Conservation (phyloP, 768 basidiomycete genomes). For the Candolleomyces efflorescens region DNA sequence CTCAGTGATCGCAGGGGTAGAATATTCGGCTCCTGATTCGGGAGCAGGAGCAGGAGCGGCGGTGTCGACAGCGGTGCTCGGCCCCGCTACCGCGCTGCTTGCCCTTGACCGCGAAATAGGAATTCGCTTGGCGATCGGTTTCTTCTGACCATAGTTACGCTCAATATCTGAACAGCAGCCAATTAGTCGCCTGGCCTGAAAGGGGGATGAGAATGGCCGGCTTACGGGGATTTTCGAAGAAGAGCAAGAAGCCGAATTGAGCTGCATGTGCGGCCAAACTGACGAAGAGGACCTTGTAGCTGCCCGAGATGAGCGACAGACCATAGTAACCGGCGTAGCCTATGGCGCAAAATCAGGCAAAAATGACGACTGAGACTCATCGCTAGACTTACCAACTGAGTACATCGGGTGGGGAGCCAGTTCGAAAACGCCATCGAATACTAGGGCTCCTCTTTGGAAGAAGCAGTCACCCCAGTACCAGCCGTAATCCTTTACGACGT, state of each 20-base stretch:
- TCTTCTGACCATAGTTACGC: slow-evolving; percentile 88
- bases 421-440: slow-evolving; percentile 98
- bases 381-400: slow-evolving; percentile 56
- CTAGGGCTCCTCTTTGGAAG: slow-evolving; percentile 87
- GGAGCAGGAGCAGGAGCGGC: slow-evolving; percentile 20
- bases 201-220: slow-evolving; percentile 10
- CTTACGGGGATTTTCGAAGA: slow-evolving; percentile 97
- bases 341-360: slow-evolving; percentile 20
- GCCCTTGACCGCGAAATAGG: slow-evolving; percentile 40
- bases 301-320: slow-evolving; percentile 84
- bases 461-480: slow-evolving; percentile 98
- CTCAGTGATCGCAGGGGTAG: slow-evolving; percentile 65
- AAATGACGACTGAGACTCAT: neutral
- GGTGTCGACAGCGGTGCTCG: slow-evolving; percentile 12
- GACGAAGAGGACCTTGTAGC: slow-evolving; percentile 87
- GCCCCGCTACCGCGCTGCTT: slow-evolving; percentile 11
- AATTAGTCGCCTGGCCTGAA: neutral
- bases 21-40: slow-evolving; percentile 15
- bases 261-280: slow-evolving; percentile 93
- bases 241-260: slow-evolving; percentile 93
- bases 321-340: slow-evolving; percentile 99
- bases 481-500: slow-evolving; percentile 96
- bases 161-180: slow-evolving; percentile 68
- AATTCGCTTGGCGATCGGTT: slow-evolving; percentile 81
- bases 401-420: slow-evolving; percentile 95